Conservation (phyloP, 129 eudicot species). For the Centella asiatica region DNA sequence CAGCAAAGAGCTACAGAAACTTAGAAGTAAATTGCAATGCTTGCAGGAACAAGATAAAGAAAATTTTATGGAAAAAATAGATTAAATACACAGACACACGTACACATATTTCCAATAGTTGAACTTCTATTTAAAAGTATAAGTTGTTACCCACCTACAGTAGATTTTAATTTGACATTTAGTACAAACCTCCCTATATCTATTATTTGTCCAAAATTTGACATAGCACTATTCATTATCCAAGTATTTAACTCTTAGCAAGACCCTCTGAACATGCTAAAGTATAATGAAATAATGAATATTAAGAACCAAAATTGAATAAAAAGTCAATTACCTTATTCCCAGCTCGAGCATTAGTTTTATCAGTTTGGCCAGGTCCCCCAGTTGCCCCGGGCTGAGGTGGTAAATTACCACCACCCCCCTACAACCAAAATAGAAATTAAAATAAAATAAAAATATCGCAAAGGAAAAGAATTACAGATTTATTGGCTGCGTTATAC, state of each 20-base stretch:
- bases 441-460: neutral
- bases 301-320: too few species aligned
- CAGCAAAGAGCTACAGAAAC: too few species aligned
- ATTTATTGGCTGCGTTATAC: too few species aligned
- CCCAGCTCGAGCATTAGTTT: constrained; percentile 27
- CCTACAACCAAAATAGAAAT: constrained; percentile 16
- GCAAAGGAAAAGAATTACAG: neutral
- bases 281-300: too few species aligned
- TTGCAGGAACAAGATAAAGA: too few species aligned
- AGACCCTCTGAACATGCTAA: too few species aligned
- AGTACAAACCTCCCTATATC: neutral
- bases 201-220: too few species aligned
- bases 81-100: too few species aligned
- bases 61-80: too few species aligned
- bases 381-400: constrained; percentile 26
- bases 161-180: neutral
- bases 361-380: constrained; percentile 16
- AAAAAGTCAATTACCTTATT: constrained; percentile 34
- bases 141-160: too few species aligned
- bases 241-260: neutral
- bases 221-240: neutral
- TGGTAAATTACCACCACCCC: constrained; percentile 29
- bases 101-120: neutral
- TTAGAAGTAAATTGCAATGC: too few species aligned
- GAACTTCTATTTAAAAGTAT: neutral